Base-by-base conservation (phyloP, 768 basidiomycete genomes). In the Rhizopogon vinicolor region DNA sequence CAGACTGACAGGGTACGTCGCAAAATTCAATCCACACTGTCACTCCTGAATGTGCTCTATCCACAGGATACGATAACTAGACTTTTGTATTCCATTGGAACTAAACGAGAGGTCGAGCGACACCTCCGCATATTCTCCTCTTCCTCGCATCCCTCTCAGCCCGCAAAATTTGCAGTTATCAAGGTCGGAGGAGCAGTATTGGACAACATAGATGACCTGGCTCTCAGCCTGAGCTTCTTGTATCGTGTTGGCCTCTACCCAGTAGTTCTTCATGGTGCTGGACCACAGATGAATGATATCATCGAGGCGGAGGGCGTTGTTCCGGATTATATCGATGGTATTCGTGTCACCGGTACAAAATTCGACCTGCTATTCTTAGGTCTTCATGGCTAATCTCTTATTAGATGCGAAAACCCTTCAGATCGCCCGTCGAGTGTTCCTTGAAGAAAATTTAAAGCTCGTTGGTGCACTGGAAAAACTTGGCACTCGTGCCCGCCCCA, bases 231-330 rank as follows among this genome's bases (percentile, higher is more conserved):
- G 63, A 95, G 93, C 73, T 99, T 98, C 78, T 78, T 99, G 56
- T 96, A 96, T 74, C 86, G 94, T 33, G 89, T 99, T 48, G 97
- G 97, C 3, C 82, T 99, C n/a, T 99, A 96, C 74, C 97, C 97
- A 0, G 89, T 99, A 57, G 85, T 99, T 49, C 81, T 99, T 5
- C 97, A 99, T 74, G 97, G 97, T 49, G 96, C 87, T 58, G 96
- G 96, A 28, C 96, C 94, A 19, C 95, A 97, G 68, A 74, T 96
- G 60, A 99, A 99, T 74, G 86, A 87, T 57, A 92, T 97, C 62
- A 86, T 99, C 58, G 93, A 98, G 65, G 74, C 82, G 22, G 95
- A 93, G 66, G 97, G 97, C 33, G 85, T 98, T 51, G 82, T 94
- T 22, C 95, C 97, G 1, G 94, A 98, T 72, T 98, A 98, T 73